phyloP scores from a whole-genome alignment of 352 stramenopile genomes.

The Phytophthora sp. region DNA sequence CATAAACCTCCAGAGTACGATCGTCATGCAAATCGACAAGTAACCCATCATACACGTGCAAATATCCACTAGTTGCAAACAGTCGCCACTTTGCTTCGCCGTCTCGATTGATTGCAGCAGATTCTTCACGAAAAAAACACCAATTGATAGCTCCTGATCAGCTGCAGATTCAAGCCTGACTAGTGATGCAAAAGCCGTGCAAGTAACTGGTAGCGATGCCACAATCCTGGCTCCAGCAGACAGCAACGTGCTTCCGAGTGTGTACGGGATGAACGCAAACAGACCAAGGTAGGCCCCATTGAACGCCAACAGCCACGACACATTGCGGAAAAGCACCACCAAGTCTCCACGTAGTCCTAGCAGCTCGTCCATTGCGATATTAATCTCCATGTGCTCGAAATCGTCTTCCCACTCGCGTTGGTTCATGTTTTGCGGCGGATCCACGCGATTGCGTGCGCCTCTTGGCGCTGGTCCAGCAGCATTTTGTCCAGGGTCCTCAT shows the following conservation, averaged over 20 bases:
- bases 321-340: slow-evolving; percentile 94
- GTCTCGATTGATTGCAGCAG: slow-evolving; percentile 61
- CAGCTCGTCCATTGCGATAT: slow-evolving; percentile 97
- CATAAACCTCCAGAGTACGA: slow-evolving; percentile 87
- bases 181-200: slow-evolving; percentile 33
- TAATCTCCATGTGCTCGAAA: slow-evolving; percentile 93
- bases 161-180: slow-evolving; percentile 23
- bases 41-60: slow-evolving; percentile 84
- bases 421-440: slow-evolving; percentile 55
- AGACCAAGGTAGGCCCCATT: slow-evolving; percentile 97
- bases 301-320: slow-evolving; percentile 97
- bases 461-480: slow-evolving; percentile 32
- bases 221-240: slow-evolving; percentile 72
- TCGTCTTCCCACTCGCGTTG: slow-evolving; percentile 85
- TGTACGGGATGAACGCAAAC: slow-evolving; percentile 97
- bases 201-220: slow-evolving; percentile 51
- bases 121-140: slow-evolving; percentile 57
- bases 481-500: slow-evolving; percentile 24
- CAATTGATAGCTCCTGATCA: slow-evolving; percentile 31
- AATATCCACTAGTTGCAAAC: slow-evolving; percentile 84
- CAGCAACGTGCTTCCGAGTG: slow-evolving; percentile 91
- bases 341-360: slow-evolving; percentile 96
- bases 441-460: slow-evolving; percentile 41
- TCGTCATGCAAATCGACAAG: slow-evolving; percentile 84
- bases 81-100: slow-evolving; percentile 74